Evolutionary conservation across 768 basidiomycete species (phyloP), one percentile per base, ranked within the genome.

Genomic region (Calocera viscosa): DNA sequence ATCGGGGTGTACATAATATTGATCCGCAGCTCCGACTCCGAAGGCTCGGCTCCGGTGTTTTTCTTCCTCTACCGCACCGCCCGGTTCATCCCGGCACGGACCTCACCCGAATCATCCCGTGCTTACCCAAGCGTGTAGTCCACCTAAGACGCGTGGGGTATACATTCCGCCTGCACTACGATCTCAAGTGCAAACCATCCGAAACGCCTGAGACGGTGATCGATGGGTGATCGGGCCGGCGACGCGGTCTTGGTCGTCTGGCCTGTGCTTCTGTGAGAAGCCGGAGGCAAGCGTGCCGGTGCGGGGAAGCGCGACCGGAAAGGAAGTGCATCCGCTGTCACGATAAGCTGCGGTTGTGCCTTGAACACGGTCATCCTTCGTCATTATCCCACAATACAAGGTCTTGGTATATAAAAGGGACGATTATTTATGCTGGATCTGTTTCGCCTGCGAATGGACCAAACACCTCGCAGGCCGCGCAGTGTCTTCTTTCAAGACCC

Each of bases 291-390:
- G n/a, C 26, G 26, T 2, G 30, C 16, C 53, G 16, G 43, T 60
- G 53, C 14, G 53, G 53, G 14, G 22, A 26, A 32, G 24, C 26
- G 2, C 26, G 14, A 10, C 53, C 26, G 14, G 24, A 5, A 60
- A 60, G 53, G 53, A 28, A 60, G 30, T 60, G 30, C 14, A 28
- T 32, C 53, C 53, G 53, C 53, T 60, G 53, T 60, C 53, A 19
- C 11, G 53, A 60, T 60, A 60, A 60, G 53, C 53, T 60, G 53
- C 53, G 53, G 10, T 14, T 10, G 53, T 60, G 53, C 53, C 53
- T 60, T 14, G 11, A 26, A 12, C 5, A 26, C 22, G 14, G 53
- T 60, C 53, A 60, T 60, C 53, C 2, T 30, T 12, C 22, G 14
- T 16, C 30, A 11, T 32, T 19, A 7, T 32, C 53, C 53, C 53